These are phyloP conservation scores for Aspergillus floridensis DNA, from an alignment of 2,329 filamentous ascomycete genomes.

Conservation along the genomic window DNA sequence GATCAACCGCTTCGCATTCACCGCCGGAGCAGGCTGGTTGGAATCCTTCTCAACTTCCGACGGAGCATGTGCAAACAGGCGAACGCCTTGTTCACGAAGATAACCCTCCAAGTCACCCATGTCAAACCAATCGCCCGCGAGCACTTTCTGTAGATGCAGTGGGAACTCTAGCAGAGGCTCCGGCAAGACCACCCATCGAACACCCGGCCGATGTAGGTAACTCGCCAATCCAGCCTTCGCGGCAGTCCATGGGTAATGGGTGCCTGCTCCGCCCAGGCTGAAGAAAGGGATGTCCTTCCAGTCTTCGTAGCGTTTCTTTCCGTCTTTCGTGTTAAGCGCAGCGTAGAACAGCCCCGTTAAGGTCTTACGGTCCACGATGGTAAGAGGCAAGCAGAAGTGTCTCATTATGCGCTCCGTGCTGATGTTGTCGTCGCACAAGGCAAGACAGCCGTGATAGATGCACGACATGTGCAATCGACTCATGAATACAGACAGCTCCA, in stretches of 20 bases:
- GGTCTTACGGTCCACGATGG: slow-evolving; percentile 18
- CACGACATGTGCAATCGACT: slow-evolving; percentile 21
- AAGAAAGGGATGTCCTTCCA: slow-evolving; percentile 27
- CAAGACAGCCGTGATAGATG: slow-evolving; percentile 19
- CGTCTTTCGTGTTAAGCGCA: slow-evolving; percentile 17
- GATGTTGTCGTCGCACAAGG: slow-evolving; percentile 16
- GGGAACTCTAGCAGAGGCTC: slow-evolving; percentile 16
- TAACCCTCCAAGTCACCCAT: slow-evolving; percentile 24
- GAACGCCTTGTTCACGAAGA: slow-evolving; percentile 18
- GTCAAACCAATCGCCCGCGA: slow-evolving; percentile 27
- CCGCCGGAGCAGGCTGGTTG: neutral
- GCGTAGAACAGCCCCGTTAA: slow-evolving; percentile 20
- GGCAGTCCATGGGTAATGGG: slow-evolving; percentile 20
- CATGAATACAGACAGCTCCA: slow-evolving; percentile 20
- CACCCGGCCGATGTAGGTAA: slow-evolving; percentile 5
- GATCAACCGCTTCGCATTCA: slow-evolving; percentile 18
- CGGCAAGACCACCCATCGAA: slow-evolving; percentile 13
- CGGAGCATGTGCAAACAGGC: slow-evolving; percentile 11
- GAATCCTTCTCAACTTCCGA: neutral
- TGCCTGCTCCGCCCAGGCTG: slow-evolving; percentile 24
- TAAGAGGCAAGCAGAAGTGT: slow-evolving; percentile 24
- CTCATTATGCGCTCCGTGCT: slow-evolving; percentile 14
- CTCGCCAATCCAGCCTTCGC: neutral
- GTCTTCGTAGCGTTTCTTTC: slow-evolving; percentile 15
- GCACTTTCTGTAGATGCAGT: slow-evolving; percentile 10